These are phyloP conservation scores for Candida gorgasii DNA, from an alignment of 805 yeast genomes.

Conservation along the genomic window DNA sequence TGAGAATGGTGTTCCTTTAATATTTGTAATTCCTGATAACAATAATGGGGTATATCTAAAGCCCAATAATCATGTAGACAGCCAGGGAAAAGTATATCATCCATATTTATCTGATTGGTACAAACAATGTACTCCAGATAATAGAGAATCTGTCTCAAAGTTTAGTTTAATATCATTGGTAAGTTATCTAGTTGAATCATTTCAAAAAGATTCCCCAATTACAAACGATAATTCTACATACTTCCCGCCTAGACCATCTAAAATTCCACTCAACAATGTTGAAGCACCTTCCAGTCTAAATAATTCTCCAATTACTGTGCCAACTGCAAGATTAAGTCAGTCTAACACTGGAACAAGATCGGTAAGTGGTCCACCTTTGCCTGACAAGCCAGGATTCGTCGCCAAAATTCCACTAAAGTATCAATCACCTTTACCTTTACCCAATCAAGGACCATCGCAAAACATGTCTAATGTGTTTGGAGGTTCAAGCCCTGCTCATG, in stretches of 20 bases:
- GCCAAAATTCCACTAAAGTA: constrained; percentile 22
- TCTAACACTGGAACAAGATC: neutral
- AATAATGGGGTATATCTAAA: constrained; percentile 40
- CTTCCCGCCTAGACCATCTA: constrained; percentile 19
- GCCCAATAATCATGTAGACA: constrained; percentile 68
- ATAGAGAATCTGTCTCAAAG: constrained; percentile 9
- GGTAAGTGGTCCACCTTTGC: constrained; percentile 4
- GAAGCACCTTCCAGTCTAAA: neutral
- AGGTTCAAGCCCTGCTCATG: neutral
- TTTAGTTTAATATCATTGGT: constrained; percentile 34
- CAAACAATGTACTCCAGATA: constrained; percentile 14
- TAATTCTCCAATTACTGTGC: neutral
- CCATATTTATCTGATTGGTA: constrained; percentile 68
- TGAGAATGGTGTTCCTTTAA: constrained; percentile 56
- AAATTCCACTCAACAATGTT: constrained; percentile 8
- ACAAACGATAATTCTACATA: constrained; percentile 20
- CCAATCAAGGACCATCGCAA: constrained; percentile 6
- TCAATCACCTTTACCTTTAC: constrained; percentile 33
- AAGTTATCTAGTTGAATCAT: constrained; percentile 29
- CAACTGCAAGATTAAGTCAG: neutral
- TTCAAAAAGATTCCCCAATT: constrained; percentile 49
- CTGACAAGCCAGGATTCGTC: neutral
- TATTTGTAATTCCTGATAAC: constrained; percentile 59
- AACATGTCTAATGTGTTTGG: neutral
- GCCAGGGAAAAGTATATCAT: constrained; percentile 70